Base-by-base conservation (phyloP, 352 stramenopile genomes). In the Phytophthora aleatoria region DNA sequence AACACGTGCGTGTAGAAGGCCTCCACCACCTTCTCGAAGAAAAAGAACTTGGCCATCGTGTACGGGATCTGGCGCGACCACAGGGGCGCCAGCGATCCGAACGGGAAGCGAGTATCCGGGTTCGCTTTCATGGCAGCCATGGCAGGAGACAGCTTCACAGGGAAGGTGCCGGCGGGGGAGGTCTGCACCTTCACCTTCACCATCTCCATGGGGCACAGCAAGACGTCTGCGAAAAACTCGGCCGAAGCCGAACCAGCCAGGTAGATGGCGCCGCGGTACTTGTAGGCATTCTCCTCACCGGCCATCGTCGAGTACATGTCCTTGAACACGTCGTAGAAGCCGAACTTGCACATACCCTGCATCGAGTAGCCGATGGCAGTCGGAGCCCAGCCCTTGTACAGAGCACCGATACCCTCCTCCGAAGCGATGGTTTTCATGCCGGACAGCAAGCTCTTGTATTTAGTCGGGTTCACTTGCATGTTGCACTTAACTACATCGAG, bases 11-110 rank as follows among this genome's bases (percentile, higher is more conserved):
- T 92, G 82, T 95, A 95, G 71, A 95, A 95, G 20, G 69, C 81
- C 67, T 94, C 87, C 13, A 95, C 87, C 59, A 92, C 83, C 76
- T 95, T 95, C 64, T 95, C 87, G 61, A 98, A 98, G 74, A 99
- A 98, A 64, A 98, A 98, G 75, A 99, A 99, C 85, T 99, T 99
- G 56, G 97, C 94, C 96, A 99, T 99, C 56, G 98, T 99, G 95
- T 99, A 99, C 64, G 98, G 98, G 74, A 98, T 97, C 79, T 97
- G 94, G 44, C 94, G 87, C 48, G 87, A 95, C 87, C 87, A 95
- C 62, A 95, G 74, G 9, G 94, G 94, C 45, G 95, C 86, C 1
- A 98, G 74, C 55, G 87, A 96, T 55, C 92, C 92, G 73, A 97
- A 98, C 9, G 91, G 91, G 77, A 97, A 98, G 44, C 92, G 85